phyloP scores from a whole-genome alignment of 1,284 basidiomycete species.

The Cryptococcus depauperatus region DNA sequence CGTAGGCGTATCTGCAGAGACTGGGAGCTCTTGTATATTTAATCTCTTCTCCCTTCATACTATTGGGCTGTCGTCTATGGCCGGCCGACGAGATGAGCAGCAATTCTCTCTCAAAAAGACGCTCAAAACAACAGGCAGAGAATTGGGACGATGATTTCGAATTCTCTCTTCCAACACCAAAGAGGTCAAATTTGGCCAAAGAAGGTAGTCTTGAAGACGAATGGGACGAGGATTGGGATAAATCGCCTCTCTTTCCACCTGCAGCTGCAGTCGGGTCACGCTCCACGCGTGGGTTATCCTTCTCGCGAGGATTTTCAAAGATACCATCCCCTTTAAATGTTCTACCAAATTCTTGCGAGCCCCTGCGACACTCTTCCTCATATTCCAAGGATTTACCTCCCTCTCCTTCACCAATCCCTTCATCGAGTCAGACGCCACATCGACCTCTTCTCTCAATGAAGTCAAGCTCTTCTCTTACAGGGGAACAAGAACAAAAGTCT shows the following conservation, averaged over 20 bases:
- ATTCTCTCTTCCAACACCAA: constrained; percentile 25
- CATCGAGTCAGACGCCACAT: constrained; percentile 2
- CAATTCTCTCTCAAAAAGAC: neutral
- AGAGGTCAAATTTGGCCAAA: constrained; percentile 1
- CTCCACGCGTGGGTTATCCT: neutral
- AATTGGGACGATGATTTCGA: constrained; percentile 46
- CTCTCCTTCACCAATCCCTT: constrained; percentile 8
- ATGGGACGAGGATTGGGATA: neutral
- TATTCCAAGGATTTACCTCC: constrained; percentile 9
- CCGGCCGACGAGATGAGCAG: neutral
- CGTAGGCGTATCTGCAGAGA: no score
- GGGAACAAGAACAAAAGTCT: constrained; percentile 1
- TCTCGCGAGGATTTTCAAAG: constrained; percentile 1
- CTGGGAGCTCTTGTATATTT: no score
- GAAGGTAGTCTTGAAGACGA: constrained; percentile 9
- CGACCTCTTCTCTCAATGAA: constrained; percentile 7
- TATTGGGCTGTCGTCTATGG: neutral
- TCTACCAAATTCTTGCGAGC: constrained; percentile 1
- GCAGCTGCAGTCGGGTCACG: neutral
- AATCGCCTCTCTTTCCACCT: neutral
- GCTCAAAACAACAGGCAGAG: constrained; percentile 21
- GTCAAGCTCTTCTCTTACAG: constrained; percentile 8
- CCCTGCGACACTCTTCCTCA: constrained; percentile 12
- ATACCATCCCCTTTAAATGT: constrained; percentile 13
- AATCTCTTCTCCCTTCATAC: neutral